Conservation (phyloP, 768 basidiomycete genomes). For the Agaricus sinodeliciosus region DNA sequence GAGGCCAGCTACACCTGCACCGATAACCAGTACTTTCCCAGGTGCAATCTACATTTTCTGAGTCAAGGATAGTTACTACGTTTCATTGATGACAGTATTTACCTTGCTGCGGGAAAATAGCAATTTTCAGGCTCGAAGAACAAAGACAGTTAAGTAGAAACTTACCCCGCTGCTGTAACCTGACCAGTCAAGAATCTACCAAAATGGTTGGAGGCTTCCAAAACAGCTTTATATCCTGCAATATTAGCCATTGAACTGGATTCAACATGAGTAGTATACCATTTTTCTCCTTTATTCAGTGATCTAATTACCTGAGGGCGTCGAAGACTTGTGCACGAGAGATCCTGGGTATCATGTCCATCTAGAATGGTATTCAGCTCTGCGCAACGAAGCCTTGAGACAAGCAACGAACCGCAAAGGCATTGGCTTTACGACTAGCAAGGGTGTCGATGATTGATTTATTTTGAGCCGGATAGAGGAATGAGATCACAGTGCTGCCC, state of each 20-base stretch:
- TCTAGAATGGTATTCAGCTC: constrained; percentile 24
- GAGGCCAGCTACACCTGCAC: constrained; percentile 84
- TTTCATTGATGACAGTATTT: not conserved
- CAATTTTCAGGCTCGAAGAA: not conserved
- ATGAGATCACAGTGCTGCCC: constrained; percentile 77
- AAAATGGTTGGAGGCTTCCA: constrained; percentile 87
- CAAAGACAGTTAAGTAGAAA: constrained; percentile 11
- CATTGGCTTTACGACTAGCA: constrained; percentile 58
- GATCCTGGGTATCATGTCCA: constrained; percentile 91
- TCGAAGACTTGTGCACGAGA: constrained; percentile 89
- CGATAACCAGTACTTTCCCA: constrained; percentile 82
- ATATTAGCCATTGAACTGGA: constrained; percentile 89
- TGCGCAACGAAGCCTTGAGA: not conserved
- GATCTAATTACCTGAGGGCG: constrained; percentile 58
- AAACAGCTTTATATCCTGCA: constrained; percentile 86
- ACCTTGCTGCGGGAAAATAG: constrained; percentile 24
- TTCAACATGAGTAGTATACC: constrained; percentile 1
- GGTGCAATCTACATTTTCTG: constrained; percentile 59
- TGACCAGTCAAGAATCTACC: constrained; percentile 88
- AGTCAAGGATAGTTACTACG: not conserved
- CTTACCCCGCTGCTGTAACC: constrained; percentile 85
- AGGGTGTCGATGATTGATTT: constrained; percentile 64
- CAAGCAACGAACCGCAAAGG: constrained; percentile 49
- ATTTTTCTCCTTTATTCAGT: not conserved
- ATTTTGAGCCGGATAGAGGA: constrained; percentile 82